Evolutionary conservation across 1,284 basidiomycete genomes (phyloP).

Genomic region (Cutaneotrichosporon cyanovorans): DNA sequence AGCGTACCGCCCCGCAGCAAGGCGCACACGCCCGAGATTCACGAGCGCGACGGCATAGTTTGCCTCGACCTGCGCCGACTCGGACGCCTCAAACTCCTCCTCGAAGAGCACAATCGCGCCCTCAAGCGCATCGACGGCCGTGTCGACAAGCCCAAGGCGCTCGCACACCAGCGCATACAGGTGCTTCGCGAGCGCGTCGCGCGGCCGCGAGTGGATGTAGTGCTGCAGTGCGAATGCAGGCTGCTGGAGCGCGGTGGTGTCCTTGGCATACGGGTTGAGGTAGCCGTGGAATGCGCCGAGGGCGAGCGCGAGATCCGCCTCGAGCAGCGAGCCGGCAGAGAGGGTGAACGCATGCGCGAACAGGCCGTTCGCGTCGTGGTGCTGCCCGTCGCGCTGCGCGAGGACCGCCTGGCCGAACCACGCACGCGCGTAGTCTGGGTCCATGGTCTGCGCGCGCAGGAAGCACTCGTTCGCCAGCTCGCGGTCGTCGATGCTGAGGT

Average conservation of each 20-base stretch:
- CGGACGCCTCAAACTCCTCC: constrained; percentile 75
- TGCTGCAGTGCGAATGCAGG: constrained; percentile 73
- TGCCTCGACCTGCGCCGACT: constrained; percentile 66
- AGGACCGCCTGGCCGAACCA: constrained; percentile 92
- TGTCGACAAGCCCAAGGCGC: constrained; percentile 62
- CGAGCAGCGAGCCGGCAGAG: constrained; percentile 60
- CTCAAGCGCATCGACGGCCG: constrained; percentile 58
- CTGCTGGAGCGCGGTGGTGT: constrained; percentile 51
- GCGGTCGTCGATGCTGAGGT: constrained; percentile 69
- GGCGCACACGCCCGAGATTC: constrained; percentile 70
- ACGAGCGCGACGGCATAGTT: constrained; percentile 74
- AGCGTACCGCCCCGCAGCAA: constrained; percentile 56
- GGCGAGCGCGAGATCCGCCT: constrained; percentile 76
- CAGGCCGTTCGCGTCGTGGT: constrained; percentile 61
- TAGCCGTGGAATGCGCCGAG: constrained; percentile 55
- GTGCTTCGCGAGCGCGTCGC: constrained; percentile 70
- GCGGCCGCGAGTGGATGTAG: constrained; percentile 62
- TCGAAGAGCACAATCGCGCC: constrained; percentile 62
- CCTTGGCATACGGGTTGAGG: constrained; percentile 17
- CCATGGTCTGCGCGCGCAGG: constrained; percentile 77
- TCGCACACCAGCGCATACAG: constrained; percentile 82
- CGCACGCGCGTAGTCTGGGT: constrained; percentile 81
- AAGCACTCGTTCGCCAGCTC: constrained; percentile 83
- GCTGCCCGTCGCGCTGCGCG: constrained; percentile 58
- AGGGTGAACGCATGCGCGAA: constrained; percentile 77